Base-by-base conservation (phyloP, 768 basidiomycete species). In the Termitomyces sp. region DNA sequence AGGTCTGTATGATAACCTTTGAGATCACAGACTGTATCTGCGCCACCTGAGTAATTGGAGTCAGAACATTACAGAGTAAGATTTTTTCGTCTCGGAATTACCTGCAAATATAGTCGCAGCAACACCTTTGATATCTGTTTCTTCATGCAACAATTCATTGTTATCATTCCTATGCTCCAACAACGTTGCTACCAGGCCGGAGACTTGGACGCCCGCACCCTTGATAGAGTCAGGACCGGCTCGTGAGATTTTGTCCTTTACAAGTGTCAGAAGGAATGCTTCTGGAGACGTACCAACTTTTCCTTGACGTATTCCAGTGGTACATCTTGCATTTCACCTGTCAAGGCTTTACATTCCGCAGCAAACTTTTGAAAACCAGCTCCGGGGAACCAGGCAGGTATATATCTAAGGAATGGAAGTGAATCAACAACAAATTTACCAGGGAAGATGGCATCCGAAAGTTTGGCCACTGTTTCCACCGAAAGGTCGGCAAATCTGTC, bases 381-480 rank as follows among this genome's bases (percentile, higher is more conserved):
- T 7, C 73, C 72, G 13, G 73, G 73, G 34, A 72, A 59, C 76
- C 76, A 78, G 0, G 61, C 56, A 18, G 76, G 76, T 10, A 76
- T 26, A 48, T 72, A 55, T 31, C 68, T 65, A 14, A 77, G 68
- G 53, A 67, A 43, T 13, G 71, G 70, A 27, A 74, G 61, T 0
- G 64, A 26, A 32, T 74, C 70, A 27, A 71, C 67, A 2, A 65
- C 29, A 10, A 56, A 51, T 5, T 63, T 64, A n/a, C 70, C 67
- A 4, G 68, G 68, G 2, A 62, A 57, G 2, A 66, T 39, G 2
- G 64, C 56, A 8, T 61, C 54, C 0, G 57, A 46, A 0, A 60
- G 24, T 12, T 64, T 61, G 16, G 24, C 41, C 20, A 63, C 47
- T 5, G 62, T 62, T 18, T 56, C 50, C 22, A 69, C 68, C 1